These are phyloP conservation scores for Fusarium irregulare DNA, from an alignment of 2,329 filamentous ascomycete genomes.

Conservation along the genomic window DNA sequence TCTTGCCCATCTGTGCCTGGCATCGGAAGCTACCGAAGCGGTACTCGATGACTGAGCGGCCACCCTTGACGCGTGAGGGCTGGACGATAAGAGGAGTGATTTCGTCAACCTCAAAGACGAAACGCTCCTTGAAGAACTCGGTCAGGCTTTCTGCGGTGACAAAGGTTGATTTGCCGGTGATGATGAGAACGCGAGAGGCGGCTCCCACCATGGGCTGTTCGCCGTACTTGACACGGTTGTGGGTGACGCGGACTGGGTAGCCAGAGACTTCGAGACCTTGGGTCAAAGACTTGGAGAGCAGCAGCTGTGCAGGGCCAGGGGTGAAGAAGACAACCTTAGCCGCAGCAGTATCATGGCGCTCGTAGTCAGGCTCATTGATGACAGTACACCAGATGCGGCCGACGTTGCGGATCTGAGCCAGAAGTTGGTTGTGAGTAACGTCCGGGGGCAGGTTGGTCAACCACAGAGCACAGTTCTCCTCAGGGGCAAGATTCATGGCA, in stretches of 20 bases:
- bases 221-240: conserved; percentile 62
- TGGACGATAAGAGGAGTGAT: conserved; percentile 49
- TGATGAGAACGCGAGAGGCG: conserved; percentile 62
- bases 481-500: conserved; percentile 45
- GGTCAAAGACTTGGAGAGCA: conserved; percentile 42
- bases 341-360: conserved; percentile 53
- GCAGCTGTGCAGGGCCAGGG: conserved; percentile 51
- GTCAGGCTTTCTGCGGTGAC: conserved; percentile 57
- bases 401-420: conserved; percentile 56
- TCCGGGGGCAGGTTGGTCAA: conserved; percentile 62
- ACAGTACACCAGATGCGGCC: conserved; percentile 64
- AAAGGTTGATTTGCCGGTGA: conserved; percentile 58
- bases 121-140: conserved; percentile 55
- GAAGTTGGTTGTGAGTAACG: conserved; percentile 57
- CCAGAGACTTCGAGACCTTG: conserved; percentile 53
- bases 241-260: conserved; percentile 53
- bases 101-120: conserved; percentile 62
- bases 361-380: conserved; percentile 61
- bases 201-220: conserved; percentile 46
- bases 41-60: conserved; percentile 58
- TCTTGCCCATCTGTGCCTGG: conserved; percentile 63
- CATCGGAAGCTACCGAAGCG: conserved; percentile 66
- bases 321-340: conserved; percentile 64
- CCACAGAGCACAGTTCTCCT: conserved; percentile 64
- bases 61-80: conserved; percentile 23